Base-by-base conservation (phyloP, 106 monocot genomes). In the Iris macrosiphon region DNA sequence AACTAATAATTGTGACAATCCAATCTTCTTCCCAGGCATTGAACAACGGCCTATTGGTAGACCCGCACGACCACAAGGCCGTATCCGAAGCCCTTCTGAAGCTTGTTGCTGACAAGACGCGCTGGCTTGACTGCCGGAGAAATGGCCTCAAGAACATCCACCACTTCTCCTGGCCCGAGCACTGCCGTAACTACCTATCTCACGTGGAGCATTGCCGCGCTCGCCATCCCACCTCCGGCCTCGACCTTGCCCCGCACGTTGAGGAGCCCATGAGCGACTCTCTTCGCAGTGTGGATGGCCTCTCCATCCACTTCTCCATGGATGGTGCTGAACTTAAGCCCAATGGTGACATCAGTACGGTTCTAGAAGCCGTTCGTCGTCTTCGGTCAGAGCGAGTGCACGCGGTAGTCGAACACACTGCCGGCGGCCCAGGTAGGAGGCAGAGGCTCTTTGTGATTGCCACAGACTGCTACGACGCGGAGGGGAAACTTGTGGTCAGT, bases 141-240 rank as follows among this genome's bases (percentile, higher is more conserved):
- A 82, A 63, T 26, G 88, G 88, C 28, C 75, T 82, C 51, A 72
- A 69, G 54, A 82, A 88, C 69, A 88, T 88, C 64, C 75, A 75
- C 53, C 67, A 69, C 24, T 88, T 79, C 79, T 88, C 88, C 4
- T 88, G 88, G 88, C 88, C 88, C 2, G 83, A 88, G 55, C 88
- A 88, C 48, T 83, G 88, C 57, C 71, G 62, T 18, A 65, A 46
- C 62, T 88, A 79, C 72, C 66, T 88, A 13, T 72, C 88, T 62
- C 64, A 75, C 12, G 53, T 75, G 28, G 75, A 72, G 23, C 69
- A 64, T 45, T 67, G 55, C 50, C 46, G 78, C 25, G 56, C 35
- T 27, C 56, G 57, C 30, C 75, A 75, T 45, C 70, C 65, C 6
- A 22, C 55, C 7, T 24, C 66, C 18, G 13, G 46, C 33, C 55